A percentile compares a stretch with the other conserved stretches of the same genome.
These are phyloP conservation scores for Ophiorrhiza pumila DNA, from an alignment of 257 asterid genomes.

Conservation along the genomic window DNA sequence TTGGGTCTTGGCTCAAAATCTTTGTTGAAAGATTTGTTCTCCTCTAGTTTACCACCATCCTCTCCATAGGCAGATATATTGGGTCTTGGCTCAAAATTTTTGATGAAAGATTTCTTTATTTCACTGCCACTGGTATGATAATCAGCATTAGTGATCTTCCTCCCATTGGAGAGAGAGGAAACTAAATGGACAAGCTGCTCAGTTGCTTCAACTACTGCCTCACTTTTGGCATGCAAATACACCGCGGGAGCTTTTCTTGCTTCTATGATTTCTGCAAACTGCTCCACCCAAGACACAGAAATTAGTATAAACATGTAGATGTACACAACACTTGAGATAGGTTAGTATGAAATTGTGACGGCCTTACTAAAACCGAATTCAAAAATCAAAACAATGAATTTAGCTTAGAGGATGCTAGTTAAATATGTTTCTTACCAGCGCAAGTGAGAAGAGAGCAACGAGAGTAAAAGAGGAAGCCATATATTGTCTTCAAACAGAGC, in stretches of 20 bases:
- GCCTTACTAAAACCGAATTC: too few species aligned
- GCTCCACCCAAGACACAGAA: not conserved
- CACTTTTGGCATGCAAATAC: constrained; percentile 22
- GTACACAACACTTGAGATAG: too few species aligned
- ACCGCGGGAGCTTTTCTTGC: constrained; percentile 20
- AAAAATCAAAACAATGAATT: too few species aligned
- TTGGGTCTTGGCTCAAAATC: constrained; percentile 17
- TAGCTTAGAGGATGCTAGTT: too few species aligned
- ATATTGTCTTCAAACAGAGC: not conserved
- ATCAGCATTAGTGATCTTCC: not conserved
- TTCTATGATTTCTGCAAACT: constrained; percentile 23
- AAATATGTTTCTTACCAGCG: constrained; percentile 25
- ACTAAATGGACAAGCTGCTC: constrained; percentile 9
- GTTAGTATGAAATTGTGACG: too few species aligned
- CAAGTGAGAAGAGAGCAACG: constrained; percentile 26
- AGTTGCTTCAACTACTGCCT: constrained; percentile 13
- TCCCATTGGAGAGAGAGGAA: constrained; percentile 4
- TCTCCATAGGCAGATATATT: not conserved
- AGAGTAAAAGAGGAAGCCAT: constrained; percentile 25
- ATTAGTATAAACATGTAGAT: not conserved
- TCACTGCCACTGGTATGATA: constrained; percentile 20
- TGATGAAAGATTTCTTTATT: not conserved
- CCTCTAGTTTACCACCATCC: too few species aligned
- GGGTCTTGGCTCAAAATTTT: not conserved
- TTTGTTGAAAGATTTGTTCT: not conserved